Evolutionary conservation across 768 basidiomycete species (phyloP).

Genomic region (Cystobasidium onofrii): DNA sequence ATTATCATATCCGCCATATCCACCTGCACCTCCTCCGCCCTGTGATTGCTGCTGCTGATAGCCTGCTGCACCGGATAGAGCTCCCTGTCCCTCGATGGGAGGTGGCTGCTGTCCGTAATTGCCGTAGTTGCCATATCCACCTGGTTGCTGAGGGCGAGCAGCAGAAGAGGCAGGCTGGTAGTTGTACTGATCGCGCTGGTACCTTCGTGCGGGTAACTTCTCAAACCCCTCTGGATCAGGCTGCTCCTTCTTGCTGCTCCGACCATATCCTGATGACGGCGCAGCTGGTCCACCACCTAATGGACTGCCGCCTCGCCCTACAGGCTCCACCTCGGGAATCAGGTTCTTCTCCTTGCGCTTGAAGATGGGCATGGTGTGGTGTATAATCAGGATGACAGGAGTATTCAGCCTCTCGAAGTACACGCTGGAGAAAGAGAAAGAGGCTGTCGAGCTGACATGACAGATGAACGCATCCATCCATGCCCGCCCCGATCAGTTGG

Average conservation of each 20-base stretch:
- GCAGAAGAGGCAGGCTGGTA: conserved; percentile 14
- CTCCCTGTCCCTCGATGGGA: background rate
- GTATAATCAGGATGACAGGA: too few species aligned
- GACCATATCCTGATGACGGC: background rate
- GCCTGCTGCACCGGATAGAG: background rate
- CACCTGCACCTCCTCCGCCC: conserved; percentile 3
- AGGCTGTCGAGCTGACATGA: too few species aligned
- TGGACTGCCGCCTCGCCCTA: background rate
- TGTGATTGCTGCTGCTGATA: conserved; percentile 23
- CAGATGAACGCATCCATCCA: too few species aligned
- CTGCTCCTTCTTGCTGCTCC: conserved; percentile 9
- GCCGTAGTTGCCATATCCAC: conserved; percentile 25
- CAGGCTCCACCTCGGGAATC: conserved; percentile 37
- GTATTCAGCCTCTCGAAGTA: too few species aligned
- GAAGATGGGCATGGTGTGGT: background rate
- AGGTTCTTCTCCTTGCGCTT: conserved; percentile 36
- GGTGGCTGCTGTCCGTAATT: conserved; percentile 24
- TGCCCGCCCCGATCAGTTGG: too few species aligned
- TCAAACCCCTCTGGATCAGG: conserved; percentile 3
- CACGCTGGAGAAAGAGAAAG: too few species aligned
- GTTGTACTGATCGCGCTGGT: conserved; percentile 9
- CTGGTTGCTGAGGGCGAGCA: background rate
- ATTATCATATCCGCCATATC: background rate
- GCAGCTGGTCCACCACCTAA: background rate
- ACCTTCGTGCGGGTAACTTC: background rate